Base-by-base conservation (phyloP, 2,329 filamentous ascomycete genomes). In the Penicillium verrucosum region DNA sequence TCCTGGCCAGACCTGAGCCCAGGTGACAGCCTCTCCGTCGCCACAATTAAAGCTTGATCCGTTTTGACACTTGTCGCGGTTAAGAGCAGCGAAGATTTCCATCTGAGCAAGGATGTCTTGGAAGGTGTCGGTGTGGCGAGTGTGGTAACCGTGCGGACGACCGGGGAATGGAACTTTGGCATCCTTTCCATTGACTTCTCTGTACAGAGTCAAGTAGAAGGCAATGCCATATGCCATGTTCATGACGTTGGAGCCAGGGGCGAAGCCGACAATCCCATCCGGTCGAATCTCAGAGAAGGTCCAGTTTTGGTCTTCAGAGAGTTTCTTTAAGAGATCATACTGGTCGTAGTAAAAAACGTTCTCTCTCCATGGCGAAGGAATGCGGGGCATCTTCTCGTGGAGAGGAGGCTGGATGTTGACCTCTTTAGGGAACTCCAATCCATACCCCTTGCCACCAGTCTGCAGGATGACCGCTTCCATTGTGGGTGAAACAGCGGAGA, bases 371-470 rank as follows among this genome's bases (percentile, higher is more conserved):
- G 59, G 61, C 56, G 66, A 59, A 42, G 68, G 56, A 53, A 70
- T 66, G 58, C 70, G 54, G 32, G 62, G 58, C 59, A 66, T 40
- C 43, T 62, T 25, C 62, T 73, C 61, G n/a, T 63, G 60, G 56
- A 73, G 47, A 43, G 72, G 63, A 46, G 67, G 41, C 43, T 65
- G 21, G 53, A 69, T 60, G 8, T 49, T 48, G n/a, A 68, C 69
- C 3, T 61, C 29, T 11, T 66, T 47, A 1, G 73, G 71, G 48
- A 75, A 75, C 48, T 69, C 65, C 23, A 74, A 67, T 16, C 73
- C 74, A 54, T 76, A 76, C 18, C 73, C 71, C 51, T 75, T 76
- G 5, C 72, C 74, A 10, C 74, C 74, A 0, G 71, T 72, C 25
- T 73, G 72, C 10, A 73, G 67, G 8, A 73, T 68, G 38, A 74